phyloP scores from a whole-genome alignment of 2,329 filamentous ascomycete genomes.

The Alternaria sp. region DNA sequence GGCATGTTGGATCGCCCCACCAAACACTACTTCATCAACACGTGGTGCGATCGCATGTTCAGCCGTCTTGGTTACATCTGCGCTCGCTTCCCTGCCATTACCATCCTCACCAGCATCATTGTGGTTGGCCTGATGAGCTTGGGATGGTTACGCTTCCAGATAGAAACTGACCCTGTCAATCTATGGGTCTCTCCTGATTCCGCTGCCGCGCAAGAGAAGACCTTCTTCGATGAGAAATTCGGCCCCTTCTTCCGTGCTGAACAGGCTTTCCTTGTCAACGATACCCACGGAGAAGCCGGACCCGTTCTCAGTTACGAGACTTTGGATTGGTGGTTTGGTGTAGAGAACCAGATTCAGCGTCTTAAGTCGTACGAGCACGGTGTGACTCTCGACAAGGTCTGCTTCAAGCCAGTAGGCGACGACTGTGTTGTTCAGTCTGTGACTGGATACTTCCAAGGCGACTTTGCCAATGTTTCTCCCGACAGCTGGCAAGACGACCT shows the following conservation, averaged over 20 bases:
- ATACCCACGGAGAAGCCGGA: conserved; percentile 70
- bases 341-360: conserved; percentile 77
- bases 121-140: conserved; percentile 80
- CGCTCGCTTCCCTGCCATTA: conserved; percentile 82
- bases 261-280: conserved; percentile 92
- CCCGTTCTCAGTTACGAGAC: conserved; percentile 90
- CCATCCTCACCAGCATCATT: conserved; percentile 77
- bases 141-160: conserved; percentile 86
- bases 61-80: conserved; percentile 79
- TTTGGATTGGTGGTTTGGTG: conserved; percentile 89
- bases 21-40: conserved; percentile 82
- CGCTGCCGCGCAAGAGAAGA: conserved; percentile 87
- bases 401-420: conserved; percentile 89
- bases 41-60: conserved; percentile 80
- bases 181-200: conserved; percentile 98
- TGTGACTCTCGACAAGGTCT: conserved; percentile 80
- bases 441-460: conserved; percentile 83
- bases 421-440: conserved; percentile 93
- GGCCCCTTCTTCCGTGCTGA: conserved; percentile 95
- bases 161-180: conserved; percentile 88
- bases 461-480: conserved; percentile 66
- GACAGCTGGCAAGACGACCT: conserved; percentile 76
- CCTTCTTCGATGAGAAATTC: conserved; percentile 91
- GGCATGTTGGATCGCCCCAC: conserved; percentile 81
- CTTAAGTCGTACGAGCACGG: conserved; percentile 74